Evolutionary conservation across 1,284 basidiomycete genomes (phyloP), one percentile per base, ranked within the genome.

Genomic region (Ceratobasidium sp.): DNA sequence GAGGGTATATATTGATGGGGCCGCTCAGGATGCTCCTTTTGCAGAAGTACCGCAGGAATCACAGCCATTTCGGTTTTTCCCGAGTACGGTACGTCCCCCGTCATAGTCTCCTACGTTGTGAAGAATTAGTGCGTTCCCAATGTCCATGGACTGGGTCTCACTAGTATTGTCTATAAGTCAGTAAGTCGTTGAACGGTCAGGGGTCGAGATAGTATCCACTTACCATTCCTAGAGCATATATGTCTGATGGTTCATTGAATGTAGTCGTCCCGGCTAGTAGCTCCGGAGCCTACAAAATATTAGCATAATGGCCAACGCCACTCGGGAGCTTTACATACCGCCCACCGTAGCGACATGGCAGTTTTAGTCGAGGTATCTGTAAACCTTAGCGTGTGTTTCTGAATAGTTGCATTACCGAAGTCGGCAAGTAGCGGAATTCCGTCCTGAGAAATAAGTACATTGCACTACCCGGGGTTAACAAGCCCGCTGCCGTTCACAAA

Each of bases 171-270:
- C 46, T 70, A 55, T 15, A 9, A 3, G 6, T 6, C 44, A 13
- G 18, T 10, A 33, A 7, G 4, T 70, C 5, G 5, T 40, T 10
- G 39, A 40, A 63, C 4, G 9, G 7, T 5, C 7, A 39, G 10
- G 39, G 3, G 20, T 3, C 3, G 56, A 26, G 1, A 23, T 12
- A 6, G 4, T 39, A 26, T 55, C 40, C 6, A 55, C 49, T 56
- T 51, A 70, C 68, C 68, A 70, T 70, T 56, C 68, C 68, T 2
- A 70, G 68, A 5, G 68, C 46, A 56, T 70, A 70, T 18, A 70
- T 51, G 20, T 70, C 68, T 13, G 68, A 2, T 56, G 46, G 46
- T 3, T 10, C 12, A 20, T 23, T 55, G 3, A 49, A 70, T 33
- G 18, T 20, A 15, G 15, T 18, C 39, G 44, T 46, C 7, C 53